phyloP scores from a whole-genome alignment of 2,329 filamentous ascomycete species.

The Cercospora nicotianae region DNA sequence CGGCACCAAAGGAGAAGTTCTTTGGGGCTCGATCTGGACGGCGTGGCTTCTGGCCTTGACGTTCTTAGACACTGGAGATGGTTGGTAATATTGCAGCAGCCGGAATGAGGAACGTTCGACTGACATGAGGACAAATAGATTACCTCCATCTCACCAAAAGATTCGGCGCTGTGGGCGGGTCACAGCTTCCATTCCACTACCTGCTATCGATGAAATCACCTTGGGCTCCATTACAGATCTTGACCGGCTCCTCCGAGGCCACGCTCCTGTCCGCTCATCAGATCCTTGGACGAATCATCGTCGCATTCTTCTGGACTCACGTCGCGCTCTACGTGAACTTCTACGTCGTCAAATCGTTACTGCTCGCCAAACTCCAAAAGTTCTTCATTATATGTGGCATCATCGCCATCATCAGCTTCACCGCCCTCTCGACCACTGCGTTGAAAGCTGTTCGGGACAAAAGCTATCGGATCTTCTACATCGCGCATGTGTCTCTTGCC shows the following conservation, averaged over 20 bases:
- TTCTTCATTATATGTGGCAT: slow-evolving; percentile 60
- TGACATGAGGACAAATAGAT: slow-evolving; percentile 43
- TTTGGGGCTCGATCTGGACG: slow-evolving; percentile 52
- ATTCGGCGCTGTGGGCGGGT: slow-evolving; percentile 59
- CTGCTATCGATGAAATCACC: slow-evolving; percentile 55
- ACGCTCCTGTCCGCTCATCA: slow-evolving; percentile 59
- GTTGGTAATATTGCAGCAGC: slow-evolving; percentile 42
- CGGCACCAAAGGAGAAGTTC: slow-evolving; percentile 55
- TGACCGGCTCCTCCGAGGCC: slow-evolving; percentile 57
- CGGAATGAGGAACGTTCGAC: neutral
- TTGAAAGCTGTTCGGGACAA: slow-evolving; percentile 48
- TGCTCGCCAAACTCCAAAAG: slow-evolving; percentile 56
- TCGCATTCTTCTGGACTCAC: slow-evolving; percentile 54
- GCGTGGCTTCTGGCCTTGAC: slow-evolving; percentile 55
- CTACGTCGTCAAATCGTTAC: slow-evolving; percentile 53
- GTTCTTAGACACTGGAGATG: slow-evolving; percentile 54
- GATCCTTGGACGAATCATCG: slow-evolving; percentile 57
- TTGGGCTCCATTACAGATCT: slow-evolving; percentile 52
- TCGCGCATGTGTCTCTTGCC: slow-evolving; percentile 56
- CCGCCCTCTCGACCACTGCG: slow-evolving; percentile 51
- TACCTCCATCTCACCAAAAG: slow-evolving; percentile 65
- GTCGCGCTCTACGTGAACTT: slow-evolving; percentile 58
- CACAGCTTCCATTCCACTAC: slow-evolving; percentile 61
- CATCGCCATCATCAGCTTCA: slow-evolving; percentile 48
- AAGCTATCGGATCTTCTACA: slow-evolving; percentile 58